These are phyloP conservation scores for Galerina marginata DNA, from an alignment of 768 basidiomycete genomes.

Conservation along the genomic window DNA sequence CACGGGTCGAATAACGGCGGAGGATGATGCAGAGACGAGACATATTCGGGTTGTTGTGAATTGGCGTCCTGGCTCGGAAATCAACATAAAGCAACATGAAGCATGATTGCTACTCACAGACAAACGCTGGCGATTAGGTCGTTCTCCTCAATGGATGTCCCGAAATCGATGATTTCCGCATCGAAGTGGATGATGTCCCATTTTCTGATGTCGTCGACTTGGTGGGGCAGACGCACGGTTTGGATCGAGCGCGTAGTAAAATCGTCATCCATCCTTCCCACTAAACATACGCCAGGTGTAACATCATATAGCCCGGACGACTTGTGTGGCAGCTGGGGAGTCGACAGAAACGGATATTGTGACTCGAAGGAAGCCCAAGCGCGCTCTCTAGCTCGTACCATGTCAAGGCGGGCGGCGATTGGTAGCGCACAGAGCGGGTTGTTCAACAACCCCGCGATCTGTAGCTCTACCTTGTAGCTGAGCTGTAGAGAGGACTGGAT, in stretches of 20 bases:
- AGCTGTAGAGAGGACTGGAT: no score
- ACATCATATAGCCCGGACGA: slow-evolving; percentile 22
- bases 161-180: slow-evolving; percentile 22
- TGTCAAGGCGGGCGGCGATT: no score
- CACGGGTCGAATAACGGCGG: slow-evolving; percentile 21
- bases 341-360: no score
- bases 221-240: neutral
- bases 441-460: no score
- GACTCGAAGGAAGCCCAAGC: no score
- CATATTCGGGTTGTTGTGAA: neutral
- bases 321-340: no score
- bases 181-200: slow-evolving; percentile 11
- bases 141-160: slow-evolving; percentile 26
- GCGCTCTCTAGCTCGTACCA: no score
- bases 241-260: neutral
- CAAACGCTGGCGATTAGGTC: slow-evolving; percentile 23
- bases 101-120: slow-evolving; percentile 8
- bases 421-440: no score
- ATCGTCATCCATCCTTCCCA: slow-evolving; percentile 5
- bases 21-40: slow-evolving; percentile 17
- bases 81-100: neutral
- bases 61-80: neutral
- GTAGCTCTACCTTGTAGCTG: no score
- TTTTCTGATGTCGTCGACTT: neutral
- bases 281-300: slow-evolving; percentile 15